Conservation (phyloP, 495 filamentous ascomycete species). For the Jackrogersella minutella region DNA sequence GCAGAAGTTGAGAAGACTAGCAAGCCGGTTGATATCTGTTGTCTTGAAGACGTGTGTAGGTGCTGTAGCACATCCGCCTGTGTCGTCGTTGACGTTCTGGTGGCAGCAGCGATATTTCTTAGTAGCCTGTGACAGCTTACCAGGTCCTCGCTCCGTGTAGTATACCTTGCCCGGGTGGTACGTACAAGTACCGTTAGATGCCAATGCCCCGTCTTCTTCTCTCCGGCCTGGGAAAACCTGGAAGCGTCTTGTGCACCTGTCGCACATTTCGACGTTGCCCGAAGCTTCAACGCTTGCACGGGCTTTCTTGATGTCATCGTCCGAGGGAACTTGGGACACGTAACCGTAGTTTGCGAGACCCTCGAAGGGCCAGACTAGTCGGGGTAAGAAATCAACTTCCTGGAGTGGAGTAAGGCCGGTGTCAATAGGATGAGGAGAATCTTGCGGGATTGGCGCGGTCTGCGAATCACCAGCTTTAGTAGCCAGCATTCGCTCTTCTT, state of each 20-base stretch:
- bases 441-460: constrained; percentile 36
- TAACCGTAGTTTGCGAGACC: constrained; percentile 75
- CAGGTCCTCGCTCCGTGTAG: constrained; percentile 54
- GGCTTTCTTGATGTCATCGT: constrained; percentile 60
- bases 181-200: constrained; percentile 76
- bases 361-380: constrained; percentile 66
- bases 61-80: constrained; percentile 73
- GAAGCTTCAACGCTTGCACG: constrained; percentile 68
- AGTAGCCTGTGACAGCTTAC: constrained; percentile 57
- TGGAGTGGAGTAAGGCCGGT: constrained; percentile 73
- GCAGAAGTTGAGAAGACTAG: constrained; percentile 78
- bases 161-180: constrained; percentile 77
- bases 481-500: constrained; percentile 48
- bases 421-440: constrained; percentile 56
- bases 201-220: constrained; percentile 78
- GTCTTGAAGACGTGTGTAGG: constrained; percentile 89
- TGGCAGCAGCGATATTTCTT: constrained; percentile 80
- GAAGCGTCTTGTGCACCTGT: constrained; percentile 84
- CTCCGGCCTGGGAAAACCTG: constrained; percentile 91
- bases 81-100: constrained; percentile 67
- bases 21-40: constrained; percentile 75
- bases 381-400: constrained; percentile 70
- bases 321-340: constrained; percentile 68
- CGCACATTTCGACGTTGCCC: constrained; percentile 84
- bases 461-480: constrained; percentile 25